Base-by-base conservation (phyloP, 306 rosid species). In the Casuarina cunninghamiana region DNA sequence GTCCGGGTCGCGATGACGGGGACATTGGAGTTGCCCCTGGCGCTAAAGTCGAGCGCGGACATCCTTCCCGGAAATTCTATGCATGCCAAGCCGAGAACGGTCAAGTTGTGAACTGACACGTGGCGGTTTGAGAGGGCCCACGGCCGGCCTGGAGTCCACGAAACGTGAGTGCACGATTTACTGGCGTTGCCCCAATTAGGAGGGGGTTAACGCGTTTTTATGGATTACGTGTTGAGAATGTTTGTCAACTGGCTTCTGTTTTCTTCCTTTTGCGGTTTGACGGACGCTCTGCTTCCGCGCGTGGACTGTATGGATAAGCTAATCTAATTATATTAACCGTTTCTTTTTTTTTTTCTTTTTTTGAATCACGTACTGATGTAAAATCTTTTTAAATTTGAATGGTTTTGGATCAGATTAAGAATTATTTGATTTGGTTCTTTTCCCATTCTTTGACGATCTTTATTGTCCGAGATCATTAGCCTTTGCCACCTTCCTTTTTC, bases 171-270 rank as follows among this genome's bases (percentile, higher is more conserved):
- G 57, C 82, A 50, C 73, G 43, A 82, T n/a, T 10, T 42, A 39
- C 44, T 6, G 7, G 12, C 58, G 13, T 46, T 9, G 74, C 78
- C 86, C 75, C 69, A 55, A 57, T 60, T 26, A 26, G 75, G 83
- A 73, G 21, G 37, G 72, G 49, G 62, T 61, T 39, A 75, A 83
- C 83, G 80, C 80, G 75, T 75, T 75, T 75, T 75, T 81, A 0
- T 7, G 72, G 50, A 15, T 3, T 1, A 44, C 3, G 81, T 71
- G 72, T 71, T 10, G 15, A 2, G n/a, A 3, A 1, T 1, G 12
- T 32, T 12, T 41, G 12, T 58, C 9, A 10, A 21, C 5, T 19
- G 5, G 0, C 6, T 51, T 13, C 4, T 13, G 12, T 51, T 51
- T 7, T 46, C 2, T 6, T 8, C 0, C 10, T 46, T 46, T 8